Evolutionary conservation across 345 rosid genomes (phyloP), one percentile per base, ranked within the genome.

Genomic region (Murraya koenigii): DNA sequence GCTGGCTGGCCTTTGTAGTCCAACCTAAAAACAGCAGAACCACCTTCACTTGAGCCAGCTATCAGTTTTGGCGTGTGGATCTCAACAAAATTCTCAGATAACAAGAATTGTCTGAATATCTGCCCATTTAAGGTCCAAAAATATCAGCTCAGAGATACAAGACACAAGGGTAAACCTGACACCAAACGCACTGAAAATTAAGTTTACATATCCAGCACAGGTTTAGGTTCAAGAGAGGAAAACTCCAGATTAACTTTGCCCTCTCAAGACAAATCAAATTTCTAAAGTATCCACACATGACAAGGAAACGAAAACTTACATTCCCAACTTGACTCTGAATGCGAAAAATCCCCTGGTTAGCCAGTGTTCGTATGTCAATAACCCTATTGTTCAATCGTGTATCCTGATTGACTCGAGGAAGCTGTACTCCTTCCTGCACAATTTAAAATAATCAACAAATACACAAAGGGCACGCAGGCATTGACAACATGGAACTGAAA

Each of bases 21-120:
- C 82, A 96, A 77, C 82, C 68, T 84, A 87, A 96, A 96, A 20
- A 96, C 97, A 84, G 99, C 92, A 82, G 99, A 82, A 67, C 98
- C 99, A 36, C 97, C 99, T 85, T 95, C 99, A 83, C 99, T 95
- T 32, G 94, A 88, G 69, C 99, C 98, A 64, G 89, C 97, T 63
- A 88, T 90, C 76, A 96, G 22, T 84, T 96, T 96, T 1, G 98
- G 98, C 7, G 98, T 92, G 85, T 94, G 97, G 79, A 96, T 87
- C 86, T 86, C 97, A 65, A 88, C 81, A 85, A 96, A 96, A 30
- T 66, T 84, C 82, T 90, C 88, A 7, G 87, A 23, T 62, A 73
- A 55, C 69, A 92, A 82, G 78, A 88, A 88, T 39, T 92, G 86
- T 75, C 93, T 90, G 79, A 96, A 96, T 22, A 86, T 81, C 98